Conservation (phyloP, 2,329 filamentous ascomycete genomes). For the Dactylellina sp. region DNA sequence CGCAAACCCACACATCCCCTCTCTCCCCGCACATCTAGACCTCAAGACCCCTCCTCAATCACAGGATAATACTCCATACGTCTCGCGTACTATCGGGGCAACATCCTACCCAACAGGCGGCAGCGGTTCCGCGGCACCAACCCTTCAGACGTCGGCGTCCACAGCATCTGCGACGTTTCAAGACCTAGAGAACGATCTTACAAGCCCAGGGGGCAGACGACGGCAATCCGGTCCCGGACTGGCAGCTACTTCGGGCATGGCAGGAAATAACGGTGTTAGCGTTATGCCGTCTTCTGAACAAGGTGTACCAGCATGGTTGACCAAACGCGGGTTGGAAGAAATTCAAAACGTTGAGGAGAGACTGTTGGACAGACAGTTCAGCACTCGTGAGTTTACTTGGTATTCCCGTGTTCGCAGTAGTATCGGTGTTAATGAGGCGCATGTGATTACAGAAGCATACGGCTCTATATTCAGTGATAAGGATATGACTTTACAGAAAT, state of each 20-base stretch:
- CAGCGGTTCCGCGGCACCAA: conserved; percentile 10
- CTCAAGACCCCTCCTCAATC: conserved; percentile 55
- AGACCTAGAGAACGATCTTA: conserved; percentile 11
- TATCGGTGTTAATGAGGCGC: not conserved
- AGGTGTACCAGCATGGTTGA: conserved; percentile 53
- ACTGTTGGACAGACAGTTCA: conserved; percentile 46
- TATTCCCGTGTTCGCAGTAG: not conserved
- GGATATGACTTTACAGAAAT: conserved; percentile 45
- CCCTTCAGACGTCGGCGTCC: conserved; percentile 37
- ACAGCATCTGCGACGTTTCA: conserved; percentile 31
- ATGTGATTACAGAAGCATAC: conserved; percentile 28
- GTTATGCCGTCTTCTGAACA: conserved; percentile 43
- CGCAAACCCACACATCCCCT: conserved; percentile 42
- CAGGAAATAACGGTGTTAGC: conserved; percentile 34
- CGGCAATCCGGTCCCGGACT: conserved; percentile 12
- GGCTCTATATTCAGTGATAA: conserved; percentile 49
- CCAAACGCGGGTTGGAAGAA: conserved; percentile 51
- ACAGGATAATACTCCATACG: conserved; percentile 53
- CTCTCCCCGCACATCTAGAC: conserved; percentile 45
- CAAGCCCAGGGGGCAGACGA: conserved; percentile 13
- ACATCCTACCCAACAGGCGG: conserved; percentile 8
- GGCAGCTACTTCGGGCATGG: not conserved
- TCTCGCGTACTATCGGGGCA: conserved; percentile 23
- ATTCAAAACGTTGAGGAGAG: conserved; percentile 46
- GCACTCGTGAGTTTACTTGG: conserved; percentile 37